Evolutionary conservation across 441 rosid species (phyloP).

Genomic region (Adansonia madagascariensis): DNA sequence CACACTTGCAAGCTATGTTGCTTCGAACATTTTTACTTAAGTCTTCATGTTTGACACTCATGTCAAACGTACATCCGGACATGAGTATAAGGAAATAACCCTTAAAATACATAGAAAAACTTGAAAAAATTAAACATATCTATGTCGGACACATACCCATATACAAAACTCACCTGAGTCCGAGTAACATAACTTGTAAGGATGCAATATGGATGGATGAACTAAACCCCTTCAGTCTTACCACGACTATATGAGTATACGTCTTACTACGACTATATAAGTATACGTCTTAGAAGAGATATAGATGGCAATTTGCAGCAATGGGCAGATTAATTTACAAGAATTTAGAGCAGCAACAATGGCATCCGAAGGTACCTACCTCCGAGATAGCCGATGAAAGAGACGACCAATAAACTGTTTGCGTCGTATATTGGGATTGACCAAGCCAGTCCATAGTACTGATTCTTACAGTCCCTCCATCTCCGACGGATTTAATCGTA

Average conservation of each 20-base stretch:
- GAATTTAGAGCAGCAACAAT: neutral
- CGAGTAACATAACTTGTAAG: too few relatives aligned
- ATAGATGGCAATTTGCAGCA: neutral
- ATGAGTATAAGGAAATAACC: too few relatives aligned
- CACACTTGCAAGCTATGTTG: too few relatives aligned
- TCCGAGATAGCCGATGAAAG: slow-evolving; percentile 74
- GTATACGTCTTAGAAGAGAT: neutral
- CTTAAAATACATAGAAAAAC: too few relatives aligned
- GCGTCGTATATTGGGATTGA: slow-evolving; percentile 64
- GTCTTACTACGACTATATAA: neutral
- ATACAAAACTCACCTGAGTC: too few relatives aligned
- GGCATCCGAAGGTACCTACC: slow-evolving; percentile 65
- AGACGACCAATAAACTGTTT: slow-evolving; percentile 71
- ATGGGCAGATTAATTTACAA: neutral
- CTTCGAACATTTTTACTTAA: too few relatives aligned
- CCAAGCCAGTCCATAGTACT: slow-evolving; percentile 96
- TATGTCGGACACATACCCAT: too few relatives aligned
- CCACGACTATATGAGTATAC: neutral
- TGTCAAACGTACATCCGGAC: too few relatives aligned
- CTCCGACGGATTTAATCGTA: slow-evolving; percentile 68
- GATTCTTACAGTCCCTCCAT: slow-evolving; percentile 66
- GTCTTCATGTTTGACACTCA: too few relatives aligned
- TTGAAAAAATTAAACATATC: too few relatives aligned
- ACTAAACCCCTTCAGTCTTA: neutral
- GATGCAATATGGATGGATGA: neutral